A percentile compares a stretch with the other conserved stretches of the same genome.
These are phyloP conservation scores for Terfezia boudieri DNA, from an alignment of 495 filamentous ascomycete genomes.

Conservation along the genomic window DNA sequence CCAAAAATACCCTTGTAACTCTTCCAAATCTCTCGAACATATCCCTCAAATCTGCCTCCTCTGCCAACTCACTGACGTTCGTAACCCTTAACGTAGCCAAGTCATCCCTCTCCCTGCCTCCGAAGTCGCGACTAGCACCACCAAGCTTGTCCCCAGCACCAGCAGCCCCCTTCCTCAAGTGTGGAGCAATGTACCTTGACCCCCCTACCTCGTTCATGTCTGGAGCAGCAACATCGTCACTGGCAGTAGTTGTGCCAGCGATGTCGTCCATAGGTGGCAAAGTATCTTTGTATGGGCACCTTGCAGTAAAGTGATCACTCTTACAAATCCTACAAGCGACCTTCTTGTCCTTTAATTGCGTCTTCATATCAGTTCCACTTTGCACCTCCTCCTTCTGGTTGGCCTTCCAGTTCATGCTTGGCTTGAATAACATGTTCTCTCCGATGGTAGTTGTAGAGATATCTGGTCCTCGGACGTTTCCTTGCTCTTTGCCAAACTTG, in stretches of 20 bases:
- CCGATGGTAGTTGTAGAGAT: constrained; percentile 79
- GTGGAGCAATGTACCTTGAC: constrained; percentile 69
- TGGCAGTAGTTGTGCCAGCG: constrained; percentile 9
- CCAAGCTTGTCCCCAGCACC: constrained; percentile 70
- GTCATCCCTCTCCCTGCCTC: constrained; percentile 82
- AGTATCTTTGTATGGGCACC: constrained; percentile 64
- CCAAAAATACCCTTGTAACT: constrained; percentile 89
- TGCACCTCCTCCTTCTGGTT: constrained; percentile 58
- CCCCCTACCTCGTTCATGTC: constrained; percentile 34
- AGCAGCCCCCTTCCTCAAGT: constrained; percentile 45
- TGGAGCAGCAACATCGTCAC: not conserved
- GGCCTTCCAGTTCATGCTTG: constrained; percentile 72
- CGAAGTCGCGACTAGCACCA: constrained; percentile 57
- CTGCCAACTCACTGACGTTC: constrained; percentile 94
- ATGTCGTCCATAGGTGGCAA: constrained; percentile 52
- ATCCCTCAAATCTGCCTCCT: constrained; percentile 80
- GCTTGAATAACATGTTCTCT: constrained; percentile 93
- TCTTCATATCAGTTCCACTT: constrained; percentile 66
- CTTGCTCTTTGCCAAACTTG: constrained; percentile 78
- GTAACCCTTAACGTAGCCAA: constrained; percentile 88
- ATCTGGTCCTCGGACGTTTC: constrained; percentile 40
- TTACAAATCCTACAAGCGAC: constrained; percentile 98
- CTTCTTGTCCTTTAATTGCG: constrained; percentile 92
- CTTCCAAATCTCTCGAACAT: constrained; percentile 95
- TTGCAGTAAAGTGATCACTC: constrained; percentile 94